Conservation (phyloP, 2,329 filamentous ascomycete genomes). For the Sporothrix euskadiensis region DNA sequence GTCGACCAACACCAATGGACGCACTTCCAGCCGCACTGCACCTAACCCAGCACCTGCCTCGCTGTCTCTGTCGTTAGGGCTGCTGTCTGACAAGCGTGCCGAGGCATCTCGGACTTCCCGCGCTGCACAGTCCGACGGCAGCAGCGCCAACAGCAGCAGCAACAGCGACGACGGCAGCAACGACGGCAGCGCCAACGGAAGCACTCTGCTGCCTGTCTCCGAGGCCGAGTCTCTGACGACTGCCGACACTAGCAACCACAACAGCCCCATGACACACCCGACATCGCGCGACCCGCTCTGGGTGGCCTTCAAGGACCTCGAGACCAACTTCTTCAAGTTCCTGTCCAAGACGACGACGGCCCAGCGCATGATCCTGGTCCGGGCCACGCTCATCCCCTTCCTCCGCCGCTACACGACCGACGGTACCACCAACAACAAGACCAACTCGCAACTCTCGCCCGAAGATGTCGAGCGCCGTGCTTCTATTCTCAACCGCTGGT, state of each 20-base stretch:
- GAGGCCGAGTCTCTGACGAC: conserved; percentile 41
- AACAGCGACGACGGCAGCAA: conserved; percentile 32
- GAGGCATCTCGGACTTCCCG: background rate
- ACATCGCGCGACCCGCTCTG: conserved; percentile 54
- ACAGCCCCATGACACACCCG: conserved; percentile 44
- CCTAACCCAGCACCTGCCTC: background rate
- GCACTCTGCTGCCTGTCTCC: conserved; percentile 33
- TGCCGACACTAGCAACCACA: conserved; percentile 47
- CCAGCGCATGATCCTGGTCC: conserved; percentile 74
- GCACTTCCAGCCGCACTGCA: background rate
- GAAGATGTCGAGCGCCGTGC: conserved; percentile 82
- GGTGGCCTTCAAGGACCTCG: conserved; percentile 56
- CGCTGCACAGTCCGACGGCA: background rate
- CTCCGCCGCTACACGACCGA: conserved; percentile 69
- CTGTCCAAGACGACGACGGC: conserved; percentile 67
- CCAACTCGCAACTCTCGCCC: conserved; percentile 57
- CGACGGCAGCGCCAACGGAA: conserved; percentile 34
- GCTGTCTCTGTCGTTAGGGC: conserved; percentile 24
- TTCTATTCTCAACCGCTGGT: conserved; percentile 86
- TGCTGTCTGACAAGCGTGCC: conserved; percentile 20
- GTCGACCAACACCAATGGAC: background rate
- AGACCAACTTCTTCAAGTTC: conserved; percentile 57
- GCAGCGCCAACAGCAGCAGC: conserved; percentile 18
- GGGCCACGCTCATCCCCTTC: conserved; percentile 73
- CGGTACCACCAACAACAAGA: conserved; percentile 61